Percentiles rank a stretch among this genome's conserved stretches.
Evolutionary conservation across 139 green algal species (phyloP).

Genomic region (Coelastrella sp.): DNA sequence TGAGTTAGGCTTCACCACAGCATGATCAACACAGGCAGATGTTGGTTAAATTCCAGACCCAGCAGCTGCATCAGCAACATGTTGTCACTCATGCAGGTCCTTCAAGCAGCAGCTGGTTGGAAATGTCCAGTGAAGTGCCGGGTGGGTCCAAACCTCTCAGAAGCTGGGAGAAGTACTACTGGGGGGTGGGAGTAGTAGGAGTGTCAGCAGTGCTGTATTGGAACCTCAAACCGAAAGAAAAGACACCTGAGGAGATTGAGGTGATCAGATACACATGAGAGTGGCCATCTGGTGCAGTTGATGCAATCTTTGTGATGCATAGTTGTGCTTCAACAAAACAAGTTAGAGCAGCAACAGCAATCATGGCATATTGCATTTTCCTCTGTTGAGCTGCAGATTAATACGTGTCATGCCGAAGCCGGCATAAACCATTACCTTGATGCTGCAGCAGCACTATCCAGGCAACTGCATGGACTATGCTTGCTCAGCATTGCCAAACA

Average conservation of each 20-base stretch:
- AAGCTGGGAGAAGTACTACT: slow-evolving; percentile 84
- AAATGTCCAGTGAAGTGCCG: slow-evolving; percentile 44
- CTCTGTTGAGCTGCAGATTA: no score
- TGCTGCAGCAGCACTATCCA: not conserved
- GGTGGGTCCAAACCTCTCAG: slow-evolving; percentile 61
- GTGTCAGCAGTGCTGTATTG: slow-evolving; percentile 59
- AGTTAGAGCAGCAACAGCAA: not conserved
- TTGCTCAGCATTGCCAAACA: not conserved
- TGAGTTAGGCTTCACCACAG: not conserved
- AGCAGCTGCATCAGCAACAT: not conserved
- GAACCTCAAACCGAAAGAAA: slow-evolving; percentile 17
- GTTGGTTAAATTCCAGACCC: not conserved
- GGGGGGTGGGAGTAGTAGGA: slow-evolving; percentile 74
- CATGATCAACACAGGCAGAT: not conserved
- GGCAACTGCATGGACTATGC: not conserved
- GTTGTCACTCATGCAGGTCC: not conserved
- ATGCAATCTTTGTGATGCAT: not conserved
- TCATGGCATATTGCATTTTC: no score
- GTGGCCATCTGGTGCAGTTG: not conserved
- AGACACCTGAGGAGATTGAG: slow-evolving; percentile 42
- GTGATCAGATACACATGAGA: not conserved
- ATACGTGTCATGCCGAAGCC: no score
- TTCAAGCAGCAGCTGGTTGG: slow-evolving; percentile 1
- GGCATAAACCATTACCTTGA: not conserved
- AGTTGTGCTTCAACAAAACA: not conserved